These are phyloP conservation scores for Neofusicoccum umdonicola DNA, from an alignment of 2,329 filamentous ascomycete species.

Conservation along the genomic window DNA sequence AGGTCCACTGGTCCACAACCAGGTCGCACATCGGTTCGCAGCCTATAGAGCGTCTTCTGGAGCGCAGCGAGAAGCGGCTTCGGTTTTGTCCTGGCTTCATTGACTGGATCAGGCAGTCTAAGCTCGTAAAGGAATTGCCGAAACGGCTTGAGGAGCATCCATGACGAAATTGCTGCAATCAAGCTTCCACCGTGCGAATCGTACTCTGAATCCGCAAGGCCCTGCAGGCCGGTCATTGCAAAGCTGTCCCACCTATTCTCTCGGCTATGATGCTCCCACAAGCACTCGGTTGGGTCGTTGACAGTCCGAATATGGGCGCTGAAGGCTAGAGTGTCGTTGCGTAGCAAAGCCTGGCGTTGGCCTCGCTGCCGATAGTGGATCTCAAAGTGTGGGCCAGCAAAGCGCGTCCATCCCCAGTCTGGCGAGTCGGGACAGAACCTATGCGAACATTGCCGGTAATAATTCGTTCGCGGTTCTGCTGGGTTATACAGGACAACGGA, in stretches of 20 bases:
- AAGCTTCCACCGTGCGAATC: slow-evolving; percentile 37
- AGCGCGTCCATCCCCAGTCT: slow-evolving; percentile 65
- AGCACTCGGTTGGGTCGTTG: slow-evolving; percentile 58
- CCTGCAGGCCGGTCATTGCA: slow-evolving; percentile 55
- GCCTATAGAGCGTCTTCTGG: slow-evolving; percentile 51
- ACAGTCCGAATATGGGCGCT: slow-evolving; percentile 61
- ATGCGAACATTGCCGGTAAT: slow-evolving; percentile 56
- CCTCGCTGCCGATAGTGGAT: slow-evolving; percentile 57
- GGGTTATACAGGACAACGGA: slow-evolving; percentile 64
- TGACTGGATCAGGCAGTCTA: slow-evolving; percentile 46
- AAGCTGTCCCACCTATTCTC: slow-evolving; percentile 58
- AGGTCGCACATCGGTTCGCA: slow-evolving; percentile 44
- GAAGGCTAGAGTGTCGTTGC: slow-evolving; percentile 60
- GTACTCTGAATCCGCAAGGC: slow-evolving; percentile 20
- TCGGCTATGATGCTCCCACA: slow-evolving; percentile 60
- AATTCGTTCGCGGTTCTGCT: slow-evolving; percentile 58
- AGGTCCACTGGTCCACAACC: slow-evolving; percentile 33
- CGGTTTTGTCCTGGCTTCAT: slow-evolving; percentile 46
- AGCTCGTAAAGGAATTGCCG: slow-evolving; percentile 54
- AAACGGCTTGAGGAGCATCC: slow-evolving; percentile 60
- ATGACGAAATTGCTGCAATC: slow-evolving; percentile 57
- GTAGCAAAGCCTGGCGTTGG: slow-evolving; percentile 58
- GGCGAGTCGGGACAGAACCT: slow-evolving; percentile 58
- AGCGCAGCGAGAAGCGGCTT: slow-evolving; percentile 52
- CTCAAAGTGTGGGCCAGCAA: slow-evolving; percentile 58